Percentiles rank a stretch among this genome's conserved stretches.
Evolutionary conservation across 2,329 filamentous ascomycete genomes (phyloP).

Genomic region (Chaetomiaceae sp.): DNA sequence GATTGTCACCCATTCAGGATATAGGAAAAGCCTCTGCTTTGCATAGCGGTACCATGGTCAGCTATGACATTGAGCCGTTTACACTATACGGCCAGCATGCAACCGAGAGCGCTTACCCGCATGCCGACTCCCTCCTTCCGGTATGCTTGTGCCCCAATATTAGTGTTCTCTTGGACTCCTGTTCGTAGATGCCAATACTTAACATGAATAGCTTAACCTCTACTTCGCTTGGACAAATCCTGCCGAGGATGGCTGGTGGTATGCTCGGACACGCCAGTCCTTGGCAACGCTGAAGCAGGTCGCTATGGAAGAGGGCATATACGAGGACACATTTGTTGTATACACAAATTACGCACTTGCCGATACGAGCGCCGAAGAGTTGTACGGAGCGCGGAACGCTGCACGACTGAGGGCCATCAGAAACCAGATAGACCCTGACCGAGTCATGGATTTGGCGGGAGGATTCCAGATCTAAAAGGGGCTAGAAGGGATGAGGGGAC

Average conservation of each 20-base stretch:
- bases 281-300: conserved; percentile 28
- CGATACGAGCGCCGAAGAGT: conserved; percentile 19
- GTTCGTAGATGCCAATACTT: not conserved
- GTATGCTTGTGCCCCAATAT: no score
- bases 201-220: conserved; percentile 25
- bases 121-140: conserved; percentile 27
- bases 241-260: conserved; percentile 30
- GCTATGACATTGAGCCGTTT: conserved; percentile 32
- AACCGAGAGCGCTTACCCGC: conserved; percentile 31
- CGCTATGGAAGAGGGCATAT: conserved; percentile 30
- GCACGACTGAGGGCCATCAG: conserved; percentile 23
- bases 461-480: conserved; percentile 22
- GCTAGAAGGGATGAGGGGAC: no score
- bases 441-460: conserved; percentile 29
- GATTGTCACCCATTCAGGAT: no score
- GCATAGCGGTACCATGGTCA: conserved; percentile 24
- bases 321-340: conserved; percentile 20
- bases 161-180: no score
- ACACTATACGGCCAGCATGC: conserved; percentile 29
- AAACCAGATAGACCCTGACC: conserved; percentile 22
- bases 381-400: conserved; percentile 24
- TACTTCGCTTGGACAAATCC: conserved; percentile 28
- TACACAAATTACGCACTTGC: conserved; percentile 30
- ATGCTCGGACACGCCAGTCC: conserved; percentile 23
- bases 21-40: conserved; percentile 10